These are phyloP conservation scores for Ceratocystis huliohia DNA, from an alignment of 2,329 filamentous ascomycete genomes.

Conservation along the genomic window DNA sequence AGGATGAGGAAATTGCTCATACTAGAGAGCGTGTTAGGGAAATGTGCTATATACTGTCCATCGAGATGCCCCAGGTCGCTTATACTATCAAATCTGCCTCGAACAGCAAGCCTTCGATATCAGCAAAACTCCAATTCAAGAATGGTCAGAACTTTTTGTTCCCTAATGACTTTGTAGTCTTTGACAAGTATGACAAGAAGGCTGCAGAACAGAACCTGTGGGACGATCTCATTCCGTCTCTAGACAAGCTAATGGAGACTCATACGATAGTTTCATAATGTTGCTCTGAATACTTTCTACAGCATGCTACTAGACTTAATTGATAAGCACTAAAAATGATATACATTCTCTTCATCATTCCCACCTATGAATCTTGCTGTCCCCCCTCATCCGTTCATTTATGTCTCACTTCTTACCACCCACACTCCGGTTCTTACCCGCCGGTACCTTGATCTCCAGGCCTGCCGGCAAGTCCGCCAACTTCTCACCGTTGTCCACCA, in stretches of 20 bases:
- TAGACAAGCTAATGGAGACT: conserved; percentile 19
- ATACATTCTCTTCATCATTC: neutral
- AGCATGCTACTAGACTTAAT: neutral
- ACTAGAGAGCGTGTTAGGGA: neutral
- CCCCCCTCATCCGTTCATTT: neutral
- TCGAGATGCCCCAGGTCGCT: neutral
- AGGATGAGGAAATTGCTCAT: neutral
- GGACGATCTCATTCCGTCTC: conserved; percentile 26
- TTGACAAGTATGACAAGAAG: conserved; percentile 28
- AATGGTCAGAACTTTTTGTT: conserved; percentile 23
- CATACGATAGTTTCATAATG: neutral
- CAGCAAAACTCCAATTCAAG: neutral
- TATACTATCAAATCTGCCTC: neutral
- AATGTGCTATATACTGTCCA: neutral
- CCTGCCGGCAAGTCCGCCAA: conserved; percentile 52
- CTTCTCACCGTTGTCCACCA: conserved; percentile 60
- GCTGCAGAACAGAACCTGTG: conserved; percentile 32
- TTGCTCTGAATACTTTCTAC: neutral
- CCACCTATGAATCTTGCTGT: neutral
- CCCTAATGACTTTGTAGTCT: conserved; percentile 28
- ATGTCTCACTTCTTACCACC: conserved; percentile 21
- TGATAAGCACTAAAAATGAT: neutral
- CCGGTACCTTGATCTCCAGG: conserved; percentile 38
- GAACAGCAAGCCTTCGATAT: neutral
- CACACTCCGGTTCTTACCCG: conserved; percentile 33